Conservation (phyloP, 805 yeast genomes). For the Metschnikowia sp. region DNA sequence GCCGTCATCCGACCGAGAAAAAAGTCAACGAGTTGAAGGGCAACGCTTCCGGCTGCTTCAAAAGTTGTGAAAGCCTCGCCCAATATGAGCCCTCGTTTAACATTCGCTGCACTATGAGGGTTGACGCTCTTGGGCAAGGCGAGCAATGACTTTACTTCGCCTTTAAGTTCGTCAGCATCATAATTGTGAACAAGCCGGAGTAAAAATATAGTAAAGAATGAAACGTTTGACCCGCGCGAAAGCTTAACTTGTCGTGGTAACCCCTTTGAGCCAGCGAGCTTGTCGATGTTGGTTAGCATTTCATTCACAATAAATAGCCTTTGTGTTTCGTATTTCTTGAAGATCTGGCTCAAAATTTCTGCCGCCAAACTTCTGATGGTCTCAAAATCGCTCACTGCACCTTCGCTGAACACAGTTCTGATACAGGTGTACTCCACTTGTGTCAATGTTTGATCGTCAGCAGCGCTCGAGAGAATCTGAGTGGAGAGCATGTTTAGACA, state of each 20-base stretch:
- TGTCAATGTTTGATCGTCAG: constrained; percentile 52
- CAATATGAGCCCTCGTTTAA: constrained; percentile 8
- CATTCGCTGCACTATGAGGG: constrained; percentile 4
- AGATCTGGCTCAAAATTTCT: constrained; percentile 34
- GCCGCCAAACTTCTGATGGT: constrained; percentile 27
- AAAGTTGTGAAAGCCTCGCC: background rate
- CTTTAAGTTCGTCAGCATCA: constrained; percentile 14
- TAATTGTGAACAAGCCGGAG: constrained; percentile 40
- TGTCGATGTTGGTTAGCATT: constrained; percentile 48
- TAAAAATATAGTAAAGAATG: constrained; percentile 45
- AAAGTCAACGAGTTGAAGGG: constrained; percentile 6
- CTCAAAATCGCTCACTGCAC: constrained; percentile 20
- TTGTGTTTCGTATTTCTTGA: constrained; percentile 46
- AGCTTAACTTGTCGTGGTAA: constrained; percentile 43
- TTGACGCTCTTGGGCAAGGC: constrained; percentile 5
- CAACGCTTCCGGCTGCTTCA: constrained; percentile 3
- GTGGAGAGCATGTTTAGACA: constrained; percentile 11
- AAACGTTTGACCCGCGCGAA: constrained; percentile 46
- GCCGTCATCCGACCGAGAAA: constrained; percentile 5
- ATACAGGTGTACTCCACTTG: constrained; percentile 54
- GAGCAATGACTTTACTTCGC: constrained; percentile 1
- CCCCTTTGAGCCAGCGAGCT: constrained; percentile 44
- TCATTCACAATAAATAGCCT: constrained; percentile 61
- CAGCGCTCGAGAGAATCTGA: constrained; percentile 14
- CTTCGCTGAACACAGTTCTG: constrained; percentile 39